These are phyloP conservation scores for Citrullus amarus DNA, from an alignment of 306 rosid species.

Conservation along the genomic window DNA sequence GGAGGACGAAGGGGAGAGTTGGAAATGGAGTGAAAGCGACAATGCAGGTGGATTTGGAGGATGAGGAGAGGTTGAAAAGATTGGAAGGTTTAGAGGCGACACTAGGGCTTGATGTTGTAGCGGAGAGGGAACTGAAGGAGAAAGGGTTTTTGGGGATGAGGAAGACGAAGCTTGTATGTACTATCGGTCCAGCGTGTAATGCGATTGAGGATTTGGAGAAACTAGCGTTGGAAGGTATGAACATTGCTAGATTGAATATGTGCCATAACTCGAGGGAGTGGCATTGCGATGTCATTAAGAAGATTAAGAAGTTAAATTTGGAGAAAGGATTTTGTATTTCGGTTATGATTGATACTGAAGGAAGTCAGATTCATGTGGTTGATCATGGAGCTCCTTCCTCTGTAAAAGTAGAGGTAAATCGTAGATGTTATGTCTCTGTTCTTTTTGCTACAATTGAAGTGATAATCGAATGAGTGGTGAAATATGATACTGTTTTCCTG, in stretches of 20 bases:
- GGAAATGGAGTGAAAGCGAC: slow-evolving; percentile 32
- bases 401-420: slow-evolving; percentile 59
- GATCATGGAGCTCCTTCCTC: slow-evolving; percentile 86
- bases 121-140: slow-evolving; percentile 59
- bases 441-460: not conserved
- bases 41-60: slow-evolving; percentile 34
- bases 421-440: not conserved
- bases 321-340: slow-evolving; percentile 61
- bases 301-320: slow-evolving; percentile 60
- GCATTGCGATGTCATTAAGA: slow-evolving; percentile 63
- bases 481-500: not conserved
- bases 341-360: slow-evolving; percentile 86
- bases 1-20: slow-evolving; percentile 24
- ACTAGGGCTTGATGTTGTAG: slow-evolving; percentile 55
- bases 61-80: slow-evolving; percentile 12
- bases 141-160: slow-evolving; percentile 73
- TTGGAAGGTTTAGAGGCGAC: slow-evolving; percentile 23
- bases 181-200: slow-evolving; percentile 67
- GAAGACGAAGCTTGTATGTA: slow-evolving; percentile 85
- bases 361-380: slow-evolving; percentile 75
- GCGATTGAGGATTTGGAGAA: slow-evolving; percentile 62
- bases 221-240: slow-evolving; percentile 79
- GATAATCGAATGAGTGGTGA: not conserved
- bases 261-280: slow-evolving; percentile 75
- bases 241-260: slow-evolving; percentile 79